phyloP scores from a whole-genome alignment of 495 filamentous ascomycete genomes.

The Aspergillus affinis region DNA sequence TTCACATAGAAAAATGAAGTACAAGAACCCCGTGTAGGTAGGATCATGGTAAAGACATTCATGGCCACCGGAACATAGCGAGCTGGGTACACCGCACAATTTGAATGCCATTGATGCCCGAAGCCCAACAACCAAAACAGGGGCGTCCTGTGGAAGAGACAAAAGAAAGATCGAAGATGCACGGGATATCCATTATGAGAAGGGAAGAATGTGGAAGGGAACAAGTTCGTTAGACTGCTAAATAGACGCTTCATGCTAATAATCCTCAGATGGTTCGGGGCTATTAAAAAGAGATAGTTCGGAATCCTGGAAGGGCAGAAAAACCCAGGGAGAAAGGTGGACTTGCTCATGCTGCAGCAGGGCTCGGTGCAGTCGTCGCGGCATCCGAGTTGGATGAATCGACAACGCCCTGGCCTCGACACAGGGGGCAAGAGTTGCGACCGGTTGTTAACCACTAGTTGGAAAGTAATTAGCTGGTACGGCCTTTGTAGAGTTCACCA shows the following conservation, averaged over 20 bases:
- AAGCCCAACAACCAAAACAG: slow-evolving; percentile 17
- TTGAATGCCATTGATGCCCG: neutral
- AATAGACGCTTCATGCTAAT: slow-evolving; percentile 44
- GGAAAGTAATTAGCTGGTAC: slow-evolving; percentile 13
- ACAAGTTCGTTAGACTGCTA: slow-evolving; percentile 34
- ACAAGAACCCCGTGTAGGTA: neutral
- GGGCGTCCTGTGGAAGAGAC: slow-evolving; percentile 10
- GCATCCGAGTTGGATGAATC: slow-evolving; percentile 33
- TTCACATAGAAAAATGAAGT: neutral
- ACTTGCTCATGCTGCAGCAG: slow-evolving; percentile 17
- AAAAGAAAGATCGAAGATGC: slow-evolving; percentile 22
- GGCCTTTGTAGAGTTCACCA: slow-evolving; percentile 1
- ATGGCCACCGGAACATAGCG: neutral
- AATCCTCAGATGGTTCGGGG: slow-evolving; percentile 24
- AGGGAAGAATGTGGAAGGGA: slow-evolving; percentile 10
- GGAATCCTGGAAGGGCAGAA: slow-evolving; percentile 7
- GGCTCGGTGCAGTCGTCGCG: slow-evolving; percentile 20
- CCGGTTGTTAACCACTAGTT: slow-evolving; percentile 74
- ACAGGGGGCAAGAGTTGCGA: slow-evolving; percentile 76
- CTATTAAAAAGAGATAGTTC: slow-evolving; percentile 7
- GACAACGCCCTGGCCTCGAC: slow-evolving; percentile 66
- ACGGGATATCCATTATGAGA: slow-evolving; percentile 34
- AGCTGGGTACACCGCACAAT: neutral
- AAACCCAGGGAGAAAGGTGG: neutral
- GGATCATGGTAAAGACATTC: neutral